These are phyloP conservation scores for Citrus unshiu DNA, from an alignment of 345 rosid species.

Conservation along the genomic window DNA sequence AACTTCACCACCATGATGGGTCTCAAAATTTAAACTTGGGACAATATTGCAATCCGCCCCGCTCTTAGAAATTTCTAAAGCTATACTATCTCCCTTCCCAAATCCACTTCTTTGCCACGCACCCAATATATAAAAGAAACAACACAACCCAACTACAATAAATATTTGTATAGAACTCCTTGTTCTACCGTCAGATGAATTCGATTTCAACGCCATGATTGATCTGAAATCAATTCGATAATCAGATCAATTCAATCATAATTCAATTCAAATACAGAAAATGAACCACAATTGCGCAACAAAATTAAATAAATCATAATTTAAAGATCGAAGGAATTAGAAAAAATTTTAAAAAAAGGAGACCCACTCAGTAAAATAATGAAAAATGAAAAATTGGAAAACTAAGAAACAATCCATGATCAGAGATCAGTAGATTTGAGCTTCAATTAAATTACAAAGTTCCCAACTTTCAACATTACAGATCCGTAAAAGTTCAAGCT, in stretches of 20 bases:
- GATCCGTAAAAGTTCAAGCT: background rate
- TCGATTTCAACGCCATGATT: slow-evolving; percentile 72
- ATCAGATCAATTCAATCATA: background rate
- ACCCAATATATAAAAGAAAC: slow-evolving; percentile 88
- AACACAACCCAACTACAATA: slow-evolving; percentile 74
- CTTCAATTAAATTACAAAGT: background rate
- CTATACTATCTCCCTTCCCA: slow-evolving; percentile 97
- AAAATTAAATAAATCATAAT: background rate
- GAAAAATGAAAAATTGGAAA: background rate
- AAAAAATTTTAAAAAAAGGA: no score
- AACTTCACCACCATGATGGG: slow-evolving; percentile 79
- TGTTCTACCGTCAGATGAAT: slow-evolving; percentile 70
- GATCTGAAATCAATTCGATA: slow-evolving; percentile 27
- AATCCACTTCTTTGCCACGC: slow-evolving; percentile 99
- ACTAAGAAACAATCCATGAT: background rate
- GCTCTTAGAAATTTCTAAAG: slow-evolving; percentile 72
- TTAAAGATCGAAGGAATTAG: background rate
- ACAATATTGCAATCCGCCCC: slow-evolving; percentile 77
- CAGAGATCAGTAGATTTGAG: slow-evolving; percentile 3
- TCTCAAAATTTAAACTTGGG: slow-evolving; percentile 76
- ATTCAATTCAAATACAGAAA: background rate
- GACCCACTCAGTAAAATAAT: background rate
- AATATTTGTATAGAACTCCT: slow-evolving; percentile 86
- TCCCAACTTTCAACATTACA: background rate
- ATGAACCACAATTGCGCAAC: background rate